phyloP scores from a whole-genome alignment of 768 basidiomycete genomes.

The Termitomyces sp. region DNA sequence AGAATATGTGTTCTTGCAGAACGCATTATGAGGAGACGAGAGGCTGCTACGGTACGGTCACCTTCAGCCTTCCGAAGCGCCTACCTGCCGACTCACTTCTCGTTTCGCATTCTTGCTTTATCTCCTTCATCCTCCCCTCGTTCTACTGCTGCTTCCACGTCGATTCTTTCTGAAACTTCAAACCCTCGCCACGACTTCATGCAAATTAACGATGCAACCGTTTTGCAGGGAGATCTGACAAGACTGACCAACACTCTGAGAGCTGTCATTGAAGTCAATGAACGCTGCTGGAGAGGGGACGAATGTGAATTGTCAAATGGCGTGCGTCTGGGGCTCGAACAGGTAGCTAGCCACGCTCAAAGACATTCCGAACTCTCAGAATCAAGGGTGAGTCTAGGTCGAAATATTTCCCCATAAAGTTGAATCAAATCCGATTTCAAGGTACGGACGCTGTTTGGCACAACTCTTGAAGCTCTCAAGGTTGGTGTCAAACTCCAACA shows the following conservation, averaged over 20 bases:
- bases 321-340: slow-evolving; percentile 65
- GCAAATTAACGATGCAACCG: slow-evolving; percentile 15
- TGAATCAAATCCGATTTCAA: slow-evolving; percentile 20
- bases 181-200: slow-evolving; percentile 28
- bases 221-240: slow-evolving; percentile 73
- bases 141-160: slow-evolving; percentile 28
- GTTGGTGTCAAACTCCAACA: slow-evolving; percentile 29
- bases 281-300: slow-evolving; percentile 80
- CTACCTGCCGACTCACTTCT: slow-evolving; percentile 69
- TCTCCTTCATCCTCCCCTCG: slow-evolving; percentile 31
- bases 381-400: slow-evolving; percentile 50
- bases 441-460: slow-evolving; percentile 62
- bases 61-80: slow-evolving; percentile 59
- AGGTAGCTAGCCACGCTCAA: slow-evolving; percentile 65
- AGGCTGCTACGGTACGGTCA: slow-evolving; percentile 87
- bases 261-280: slow-evolving; percentile 74
- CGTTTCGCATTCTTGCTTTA: slow-evolving; percentile 48
- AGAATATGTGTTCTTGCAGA: slow-evolving; percentile 85
- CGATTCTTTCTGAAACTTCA: slow-evolving; percentile 28
- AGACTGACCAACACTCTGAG: slow-evolving; percentile 80
- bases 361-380: slow-evolving; percentile 74
- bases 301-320: slow-evolving; percentile 80
- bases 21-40: slow-evolving; percentile 83
- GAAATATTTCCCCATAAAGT: background rate
- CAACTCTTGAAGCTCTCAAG: slow-evolving; percentile 76